Evolutionary conservation across 2,329 filamentous ascomycete species (phyloP).

Genomic region (Botrytis hyacinthi): DNA sequence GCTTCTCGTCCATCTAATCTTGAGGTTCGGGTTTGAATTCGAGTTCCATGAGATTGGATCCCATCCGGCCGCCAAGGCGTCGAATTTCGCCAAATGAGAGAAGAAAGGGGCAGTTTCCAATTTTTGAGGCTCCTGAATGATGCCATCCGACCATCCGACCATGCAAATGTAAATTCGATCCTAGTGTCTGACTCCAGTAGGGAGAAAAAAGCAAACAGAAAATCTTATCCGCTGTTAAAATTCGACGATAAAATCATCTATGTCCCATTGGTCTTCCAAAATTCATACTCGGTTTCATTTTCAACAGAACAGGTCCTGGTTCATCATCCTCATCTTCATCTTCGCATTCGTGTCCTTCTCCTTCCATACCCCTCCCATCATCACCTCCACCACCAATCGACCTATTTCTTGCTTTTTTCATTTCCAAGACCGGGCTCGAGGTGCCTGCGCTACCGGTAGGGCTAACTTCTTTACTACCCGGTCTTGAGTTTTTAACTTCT

Average conservation of each 20-base stretch:
- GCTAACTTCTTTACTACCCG: conserved; percentile 15
- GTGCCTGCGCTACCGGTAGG: conserved; percentile 4
- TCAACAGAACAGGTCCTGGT: conserved; percentile 23
- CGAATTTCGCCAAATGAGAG: background rate
- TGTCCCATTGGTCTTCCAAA: conserved; percentile 33
- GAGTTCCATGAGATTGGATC: background rate
- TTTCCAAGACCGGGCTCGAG: conserved; percentile 18
- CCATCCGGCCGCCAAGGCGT: background rate
- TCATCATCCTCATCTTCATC: conserved; percentile 23
- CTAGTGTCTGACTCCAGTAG: background rate
- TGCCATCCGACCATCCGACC: background rate
- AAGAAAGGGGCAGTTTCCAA: background rate
- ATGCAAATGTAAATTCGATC: background rate
- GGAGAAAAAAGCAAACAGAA: background rate
- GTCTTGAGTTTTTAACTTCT: conserved; percentile 26
- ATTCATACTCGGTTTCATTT: conserved; percentile 32
- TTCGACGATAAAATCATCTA: background rate
- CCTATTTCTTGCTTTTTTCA: conserved; percentile 4
- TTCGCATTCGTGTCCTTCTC: conserved; percentile 19
- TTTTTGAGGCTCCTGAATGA: background rate
- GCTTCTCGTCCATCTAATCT: background rate
- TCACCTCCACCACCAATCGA: conserved; percentile 2
- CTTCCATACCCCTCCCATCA: conserved; percentile 14
- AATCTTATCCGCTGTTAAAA: background rate
- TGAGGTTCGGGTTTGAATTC: background rate